Conservation (phyloP, 495 filamentous ascomycete genomes). For the Chlorociboria aeruginascens region DNA sequence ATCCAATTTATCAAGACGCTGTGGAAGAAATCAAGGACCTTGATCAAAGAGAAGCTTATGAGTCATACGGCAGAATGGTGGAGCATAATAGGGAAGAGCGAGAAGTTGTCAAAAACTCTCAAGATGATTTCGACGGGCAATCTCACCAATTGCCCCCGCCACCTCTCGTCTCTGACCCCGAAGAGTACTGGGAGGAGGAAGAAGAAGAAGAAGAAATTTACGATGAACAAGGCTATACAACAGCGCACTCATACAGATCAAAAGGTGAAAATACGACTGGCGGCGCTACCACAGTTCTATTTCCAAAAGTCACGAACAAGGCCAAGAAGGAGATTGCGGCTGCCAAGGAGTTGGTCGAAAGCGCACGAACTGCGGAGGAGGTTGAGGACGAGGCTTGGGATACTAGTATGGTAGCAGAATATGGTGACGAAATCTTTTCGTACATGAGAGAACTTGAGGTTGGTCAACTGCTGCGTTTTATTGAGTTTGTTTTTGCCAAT, state of each 20-base stretch:
- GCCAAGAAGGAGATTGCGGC: conserved; percentile 53
- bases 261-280: conserved; percentile 69
- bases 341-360: conserved; percentile 57
- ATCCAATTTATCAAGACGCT: conserved; percentile 21
- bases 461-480: conserved; percentile 20
- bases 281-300: conserved; percentile 57
- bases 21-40: conserved; percentile 18
- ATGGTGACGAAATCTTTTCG: conserved; percentile 85
- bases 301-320: conserved; percentile 52
- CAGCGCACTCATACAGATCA: conserved; percentile 58
- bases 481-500: background rate
- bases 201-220: conserved; percentile 67
- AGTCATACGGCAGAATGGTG: conserved; percentile 3
- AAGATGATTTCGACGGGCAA: conserved; percentile 7
- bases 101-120: conserved; percentile 3
- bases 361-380: conserved; percentile 38
- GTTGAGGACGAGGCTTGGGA: conserved; percentile 83
- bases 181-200: conserved; percentile 62
- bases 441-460: conserved; percentile 90
- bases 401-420: conserved; percentile 97
- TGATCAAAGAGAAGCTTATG: conserved; percentile 11
- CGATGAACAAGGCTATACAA: conserved; percentile 73
- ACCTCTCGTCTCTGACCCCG: conserved; percentile 38
- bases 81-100: conserved; percentile 11
- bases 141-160: conserved; percentile 13